Evolutionary conservation across 371 early-diverging fungal species (phyloP), one percentile per base, ranked within the genome.

Genomic region (Mucor saturninus): DNA sequence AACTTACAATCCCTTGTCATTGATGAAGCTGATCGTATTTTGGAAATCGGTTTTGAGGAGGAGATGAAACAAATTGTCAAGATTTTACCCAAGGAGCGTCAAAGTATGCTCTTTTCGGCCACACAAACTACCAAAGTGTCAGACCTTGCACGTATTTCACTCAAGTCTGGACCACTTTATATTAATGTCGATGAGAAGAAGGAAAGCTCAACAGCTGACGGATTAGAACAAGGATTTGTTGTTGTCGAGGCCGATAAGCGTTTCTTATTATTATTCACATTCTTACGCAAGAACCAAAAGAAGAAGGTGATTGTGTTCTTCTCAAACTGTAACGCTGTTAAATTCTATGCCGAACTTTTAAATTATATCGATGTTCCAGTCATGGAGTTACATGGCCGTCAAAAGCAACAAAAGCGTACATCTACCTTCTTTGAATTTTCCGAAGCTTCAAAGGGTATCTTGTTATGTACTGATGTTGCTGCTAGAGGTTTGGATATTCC

Each of bases 401-500:
- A 96, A 80, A 96, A 97, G 81, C 97, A 98, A 75, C 91, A 93
- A 76, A 96, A 96, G 82, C 90, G 98, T 56, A 97, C 95, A 32
- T 89, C 87, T 40, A 97, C 97, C 40, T 97, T 97, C 81, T 96
- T 97, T 71, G 98, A 97, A 81, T 98, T 95, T 71, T 89, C 89
- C 57, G 96, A 97, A 67, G 96, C 97, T 11, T 89, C 92, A 31
- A 78, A 79, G 38, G 96, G 96, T 32, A 92, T 96, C 55, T 78
- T 98, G 54, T 84, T 98, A 64, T 97, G 98, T 77, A 99, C 99
- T 39, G 98, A 99, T 73, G 96, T 99, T 31, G 99, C 98, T 30
- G 98, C 99, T 4, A 88, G 99, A 80, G 99, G 99, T 2, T 80
- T 99, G 32, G 99, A 99, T 80, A 96, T 99, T 66, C 95, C 98